Conservation (phyloP, 108 stramenopile genomes). For the Craspedostauros australis region DNA sequence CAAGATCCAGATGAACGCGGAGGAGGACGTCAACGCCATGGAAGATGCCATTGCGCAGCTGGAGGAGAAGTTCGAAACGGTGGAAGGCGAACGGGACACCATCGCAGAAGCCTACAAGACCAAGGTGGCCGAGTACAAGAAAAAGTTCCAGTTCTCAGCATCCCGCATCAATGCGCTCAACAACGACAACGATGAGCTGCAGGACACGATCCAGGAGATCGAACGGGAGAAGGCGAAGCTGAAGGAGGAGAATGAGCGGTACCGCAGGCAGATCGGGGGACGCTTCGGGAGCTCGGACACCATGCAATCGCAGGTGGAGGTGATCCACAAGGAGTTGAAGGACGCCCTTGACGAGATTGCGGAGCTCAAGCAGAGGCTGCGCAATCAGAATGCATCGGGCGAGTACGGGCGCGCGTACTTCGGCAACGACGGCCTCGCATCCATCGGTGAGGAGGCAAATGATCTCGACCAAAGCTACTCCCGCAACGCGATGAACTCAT, state of each 20-base stretch:
- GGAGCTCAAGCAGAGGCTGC: slow-evolving; percentile 41
- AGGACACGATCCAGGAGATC: slow-evolving; percentile 36
- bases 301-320: slow-evolving; percentile 54
- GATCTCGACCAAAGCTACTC: slow-evolving; percentile 13
- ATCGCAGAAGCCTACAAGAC: slow-evolving; percentile 35
- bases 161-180: slow-evolving; percentile 35
- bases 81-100: slow-evolving; percentile 34
- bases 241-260: slow-evolving; percentile 70
- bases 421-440: neutral
- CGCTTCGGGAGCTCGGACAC: slow-evolving; percentile 53
- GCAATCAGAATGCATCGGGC: slow-evolving; percentile 4
- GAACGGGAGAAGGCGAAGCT: slow-evolving; percentile 60
- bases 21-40: slow-evolving; percentile 39
- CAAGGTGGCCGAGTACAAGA: slow-evolving; percentile 56
- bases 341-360: slow-evolving; percentile 64
- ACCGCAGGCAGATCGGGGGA: slow-evolving; percentile 76
- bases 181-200: slow-evolving; percentile 39
- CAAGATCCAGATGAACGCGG: slow-evolving; percentile 36
- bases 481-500: slow-evolving; percentile 22
- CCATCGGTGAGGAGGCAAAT: slow-evolving; percentile 10
- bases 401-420: neutral
- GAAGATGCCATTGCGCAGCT: slow-evolving; percentile 29
- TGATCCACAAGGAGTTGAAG: slow-evolving; percentile 66
- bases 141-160: slow-evolving; percentile 49
- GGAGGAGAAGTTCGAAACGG: slow-evolving; percentile 27